phyloP scores from a whole-genome alignment of 192 early-diverging fungal genomes.

The Backusella parvicylindrica region DNA sequence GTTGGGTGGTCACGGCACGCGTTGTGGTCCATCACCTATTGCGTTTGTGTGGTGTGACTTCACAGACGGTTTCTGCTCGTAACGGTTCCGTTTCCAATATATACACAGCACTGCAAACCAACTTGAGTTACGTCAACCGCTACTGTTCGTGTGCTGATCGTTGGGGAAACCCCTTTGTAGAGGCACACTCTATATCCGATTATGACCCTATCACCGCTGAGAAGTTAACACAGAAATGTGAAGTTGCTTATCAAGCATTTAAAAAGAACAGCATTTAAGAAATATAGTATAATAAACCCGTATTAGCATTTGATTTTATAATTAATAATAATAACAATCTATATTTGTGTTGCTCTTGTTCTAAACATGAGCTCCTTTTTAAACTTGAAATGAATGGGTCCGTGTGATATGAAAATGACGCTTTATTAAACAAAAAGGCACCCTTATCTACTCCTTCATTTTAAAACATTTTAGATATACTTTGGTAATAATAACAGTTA shows the following conservation, averaged over 20 bases:
- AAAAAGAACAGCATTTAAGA: conserved; percentile 8
- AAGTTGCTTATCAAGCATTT: conserved; percentile 14
- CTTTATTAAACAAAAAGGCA: not conserved
- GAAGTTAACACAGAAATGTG: conserved; percentile 14
- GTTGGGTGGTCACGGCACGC: conserved; percentile 30
- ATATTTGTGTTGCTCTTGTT: not conserved
- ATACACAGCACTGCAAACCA: conserved; percentile 34
- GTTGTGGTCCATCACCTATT: conserved; percentile 24
- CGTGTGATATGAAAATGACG: not conserved
- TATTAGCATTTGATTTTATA: not conserved
- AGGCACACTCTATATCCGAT: not conserved
- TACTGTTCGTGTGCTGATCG: conserved; percentile 20
- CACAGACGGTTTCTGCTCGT: conserved; percentile 44
- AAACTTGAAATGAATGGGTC: not conserved
- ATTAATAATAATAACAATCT: not conserved
- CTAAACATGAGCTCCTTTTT: not conserved
- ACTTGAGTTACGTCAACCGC: not conserved
- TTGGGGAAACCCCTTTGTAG: conserved; percentile 26
- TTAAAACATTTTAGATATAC: not conserved
- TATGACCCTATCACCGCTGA: conserved; percentile 4
- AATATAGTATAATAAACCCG: not conserved
- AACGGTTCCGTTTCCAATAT: conserved; percentile 46
- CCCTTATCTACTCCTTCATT: not conserved
- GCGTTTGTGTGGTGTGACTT: conserved; percentile 39
- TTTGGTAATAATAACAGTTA: not conserved